Conservation (phyloP, 352 stramenopile species). For the Nothophytophthora sp. region DNA sequence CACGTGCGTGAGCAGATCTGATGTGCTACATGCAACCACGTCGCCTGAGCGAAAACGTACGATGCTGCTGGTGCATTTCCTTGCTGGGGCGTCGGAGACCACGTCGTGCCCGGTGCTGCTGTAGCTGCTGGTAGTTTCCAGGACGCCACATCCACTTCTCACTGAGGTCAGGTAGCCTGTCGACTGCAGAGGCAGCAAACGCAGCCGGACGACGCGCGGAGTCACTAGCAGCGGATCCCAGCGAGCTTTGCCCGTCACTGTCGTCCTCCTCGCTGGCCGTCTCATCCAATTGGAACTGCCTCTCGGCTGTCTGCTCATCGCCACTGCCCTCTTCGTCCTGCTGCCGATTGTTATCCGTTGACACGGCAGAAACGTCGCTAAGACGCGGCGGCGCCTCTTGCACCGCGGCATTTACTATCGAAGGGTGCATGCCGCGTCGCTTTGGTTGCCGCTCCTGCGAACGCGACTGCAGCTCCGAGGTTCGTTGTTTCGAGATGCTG, state of each 20-base stretch:
- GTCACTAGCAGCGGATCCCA: background rate
- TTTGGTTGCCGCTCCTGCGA: no score
- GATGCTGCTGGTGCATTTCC: slow-evolving; percentile 14
- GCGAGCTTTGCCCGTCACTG: slow-evolving; percentile 3
- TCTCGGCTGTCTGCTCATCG: background rate
- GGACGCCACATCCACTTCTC: slow-evolving; percentile 5
- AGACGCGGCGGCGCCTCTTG: no score
- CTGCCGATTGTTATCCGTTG: slow-evolving; percentile 11
- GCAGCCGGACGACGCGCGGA: background rate
- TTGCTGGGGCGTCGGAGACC: slow-evolving; percentile 13
- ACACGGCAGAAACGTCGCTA: no score
- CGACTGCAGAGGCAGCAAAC: background rate
- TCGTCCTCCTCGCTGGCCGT: slow-evolving; percentile 15
- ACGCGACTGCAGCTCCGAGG: background rate
- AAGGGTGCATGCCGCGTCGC: background rate
- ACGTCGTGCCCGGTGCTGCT: slow-evolving; percentile 13
- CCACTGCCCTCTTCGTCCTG: slow-evolving; percentile 3
- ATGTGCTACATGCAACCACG: no score
- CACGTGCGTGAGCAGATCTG: no score
- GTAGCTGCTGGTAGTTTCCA: slow-evolving; percentile 13
- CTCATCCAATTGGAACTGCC: slow-evolving; percentile 2
- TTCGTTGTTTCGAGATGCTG: no score
- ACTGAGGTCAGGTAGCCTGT: background rate
- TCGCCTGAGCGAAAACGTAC: no score
- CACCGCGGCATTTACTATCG: background rate